Evolutionary conservation across 2,329 filamentous ascomycete genomes (phyloP).

Genomic region (Aspergillus novoparasiticus): DNA sequence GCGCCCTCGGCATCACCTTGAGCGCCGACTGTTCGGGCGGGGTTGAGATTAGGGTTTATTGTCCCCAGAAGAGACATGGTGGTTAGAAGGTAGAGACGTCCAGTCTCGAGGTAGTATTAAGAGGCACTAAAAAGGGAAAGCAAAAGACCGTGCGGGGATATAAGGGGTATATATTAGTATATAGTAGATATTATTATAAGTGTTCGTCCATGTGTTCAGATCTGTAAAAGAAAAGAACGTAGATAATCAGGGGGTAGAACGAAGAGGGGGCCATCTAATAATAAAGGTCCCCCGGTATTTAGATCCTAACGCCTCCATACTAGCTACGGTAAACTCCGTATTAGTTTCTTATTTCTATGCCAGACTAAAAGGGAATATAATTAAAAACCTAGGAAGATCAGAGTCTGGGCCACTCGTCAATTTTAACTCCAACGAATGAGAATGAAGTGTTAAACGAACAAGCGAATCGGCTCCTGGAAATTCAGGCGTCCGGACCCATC

Average conservation of each 20-base stretch:
- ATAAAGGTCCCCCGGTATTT: background rate
- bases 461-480: constrained; percentile 16
- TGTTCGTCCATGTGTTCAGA: background rate
- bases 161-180: constrained; percentile 10
- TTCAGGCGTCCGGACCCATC: constrained; percentile 4
- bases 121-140: constrained; percentile 7
- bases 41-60: constrained; percentile 32
- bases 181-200: background rate
- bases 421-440: constrained; percentile 1
- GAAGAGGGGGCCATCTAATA: constrained; percentile 5
- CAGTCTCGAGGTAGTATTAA: constrained; percentile 17
- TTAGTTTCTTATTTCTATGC: background rate
- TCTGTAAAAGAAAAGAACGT: constrained; percentile 6
- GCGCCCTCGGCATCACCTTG: constrained; percentile 15
- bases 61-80: constrained; percentile 40
- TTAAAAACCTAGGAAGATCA: background rate
- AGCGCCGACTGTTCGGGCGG: constrained; percentile 17
- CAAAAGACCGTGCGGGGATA: constrained; percentile 7
- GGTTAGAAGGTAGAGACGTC: constrained; percentile 14
- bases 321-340: background rate
- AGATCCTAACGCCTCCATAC: background rate
- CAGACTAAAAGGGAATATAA: background rate
- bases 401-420: constrained; percentile 6
- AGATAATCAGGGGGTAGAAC: constrained; percentile 5
- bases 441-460: background rate